phyloP scores from a whole-genome alignment of 176 grass and related monocot species.

The Zea luxurians region DNA sequence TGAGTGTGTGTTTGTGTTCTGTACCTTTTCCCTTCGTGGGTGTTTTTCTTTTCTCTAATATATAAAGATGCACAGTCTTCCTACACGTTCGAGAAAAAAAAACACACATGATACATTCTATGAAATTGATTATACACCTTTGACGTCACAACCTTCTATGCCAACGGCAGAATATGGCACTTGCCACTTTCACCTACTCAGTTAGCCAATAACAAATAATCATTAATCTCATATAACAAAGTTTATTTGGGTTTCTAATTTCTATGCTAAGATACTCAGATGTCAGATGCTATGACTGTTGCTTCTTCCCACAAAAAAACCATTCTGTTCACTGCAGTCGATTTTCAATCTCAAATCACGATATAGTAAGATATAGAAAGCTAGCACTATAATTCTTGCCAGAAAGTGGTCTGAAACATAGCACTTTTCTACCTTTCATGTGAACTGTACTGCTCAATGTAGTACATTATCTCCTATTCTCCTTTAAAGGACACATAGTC shows the following conservation, averaged over 20 bases:
- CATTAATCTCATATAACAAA: neutral
- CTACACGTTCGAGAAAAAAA: neutral
- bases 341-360: neutral
- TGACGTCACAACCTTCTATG: neutral
- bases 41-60: no score
- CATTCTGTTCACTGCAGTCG: neutral
- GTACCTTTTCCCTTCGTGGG: no score
- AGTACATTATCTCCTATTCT: neutral
- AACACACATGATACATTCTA: neutral
- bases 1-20: no score
- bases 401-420: neutral
- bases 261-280: constrained; percentile 15
- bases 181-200: neutral
- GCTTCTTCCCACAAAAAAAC: neutral
- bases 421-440: neutral
- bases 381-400: neutral
- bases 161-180: neutral
- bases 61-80: no score
- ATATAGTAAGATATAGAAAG: neutral
- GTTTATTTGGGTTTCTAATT: constrained; percentile 27
- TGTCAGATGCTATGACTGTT: neutral
- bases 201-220: constrained; percentile 8
- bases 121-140: neutral
- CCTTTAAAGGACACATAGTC: neutral
- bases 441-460: neutral